Percentiles rank a stretch among this genome's conserved stretches.
Evolutionary conservation across 1,284 basidiomycete species (phyloP).

Genomic region (Phlebopus sp.): DNA sequence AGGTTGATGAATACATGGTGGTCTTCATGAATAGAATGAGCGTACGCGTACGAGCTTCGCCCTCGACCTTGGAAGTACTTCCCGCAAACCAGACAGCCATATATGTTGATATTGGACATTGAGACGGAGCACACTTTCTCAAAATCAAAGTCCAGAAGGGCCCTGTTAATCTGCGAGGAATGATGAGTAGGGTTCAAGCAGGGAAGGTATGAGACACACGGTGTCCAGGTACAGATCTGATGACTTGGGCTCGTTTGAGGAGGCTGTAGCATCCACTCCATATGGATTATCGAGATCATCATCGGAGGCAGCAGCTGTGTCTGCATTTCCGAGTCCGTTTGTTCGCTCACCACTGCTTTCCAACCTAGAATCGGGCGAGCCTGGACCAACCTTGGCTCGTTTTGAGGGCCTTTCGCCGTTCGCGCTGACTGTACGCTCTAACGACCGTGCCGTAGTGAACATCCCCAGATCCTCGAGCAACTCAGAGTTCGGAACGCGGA

Average conservation of each 20-base stretch:
- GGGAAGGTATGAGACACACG: conserved; percentile 44
- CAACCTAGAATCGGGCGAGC: conserved; percentile 14
- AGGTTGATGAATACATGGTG: conserved; percentile 99
- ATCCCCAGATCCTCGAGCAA: conserved; percentile 6
- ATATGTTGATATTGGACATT: conserved; percentile 94
- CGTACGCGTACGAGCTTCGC: conserved; percentile 89
- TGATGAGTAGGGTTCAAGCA: conserved; percentile 19
- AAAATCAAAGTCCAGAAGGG: conserved; percentile 95
- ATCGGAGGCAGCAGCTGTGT: conserved; percentile 23
- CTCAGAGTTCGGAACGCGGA: no score
- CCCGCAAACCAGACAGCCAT: conserved; percentile 96
- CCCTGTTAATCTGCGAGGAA: conserved; percentile 74
- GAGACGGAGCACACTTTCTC: conserved; percentile 98
- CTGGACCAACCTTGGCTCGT: conserved; percentile 34
- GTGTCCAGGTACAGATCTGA: conserved; percentile 97
- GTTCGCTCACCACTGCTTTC: conserved; percentile 13
- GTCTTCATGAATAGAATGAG: conserved; percentile 96
- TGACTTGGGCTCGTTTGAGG: conserved; percentile 49
- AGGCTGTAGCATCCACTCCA: conserved; percentile 36
- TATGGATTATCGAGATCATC: conserved; percentile 55
- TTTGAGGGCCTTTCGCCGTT: conserved; percentile 42
- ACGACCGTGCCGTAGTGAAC: conserved; percentile 13
- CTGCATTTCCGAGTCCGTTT: conserved; percentile 27
- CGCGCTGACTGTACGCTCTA: conserved; percentile 6
- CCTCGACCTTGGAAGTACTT: conserved; percentile 99